Evolutionary conservation across 2,329 filamentous ascomycete species (phyloP), one percentile per base, ranked within the genome.

Genomic region (Nothophaeocryptopus gaeumannii): DNA sequence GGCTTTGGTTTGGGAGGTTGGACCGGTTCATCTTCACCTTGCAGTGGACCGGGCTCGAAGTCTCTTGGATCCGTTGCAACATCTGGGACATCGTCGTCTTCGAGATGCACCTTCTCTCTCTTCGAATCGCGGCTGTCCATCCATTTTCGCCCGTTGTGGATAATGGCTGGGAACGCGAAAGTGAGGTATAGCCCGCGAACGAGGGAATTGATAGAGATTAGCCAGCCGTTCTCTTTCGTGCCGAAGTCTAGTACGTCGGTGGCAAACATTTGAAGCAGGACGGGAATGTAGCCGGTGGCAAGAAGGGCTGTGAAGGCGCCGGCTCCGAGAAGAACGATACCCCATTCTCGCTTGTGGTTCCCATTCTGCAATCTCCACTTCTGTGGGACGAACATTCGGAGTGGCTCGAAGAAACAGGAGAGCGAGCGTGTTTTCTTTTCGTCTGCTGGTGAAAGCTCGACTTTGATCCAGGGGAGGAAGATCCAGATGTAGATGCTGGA

Each of bases 281-380:
- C 73, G 0, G 82, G 80, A 0, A 84, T 83, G 48, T 86, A 88
- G 1, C 82, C 83, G 0, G 85, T 87, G 0, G 85, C 84, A 1
- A 87, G 73, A 62, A 88, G 83, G 0, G 81, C 84, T 0, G 85
- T 67, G 51, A 86, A 88, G 2, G 86, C 82, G 1, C 85, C 85
- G 0, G 74, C 68, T 14, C 82, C 84, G 2, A 88, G 75, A 1
- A 86, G 78, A 2, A 85, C 67, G 0, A 85, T 75, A 1, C 85
- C 84, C 16, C 81, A 81, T 54, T 86, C 81, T 13, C 69, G 80
- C 41, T 68, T 71, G 5, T 77, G 59, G 1, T 68, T 70, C 1
- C 84, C 84, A 42, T 76, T 73, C 0, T 61, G 58, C 0, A 81
- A 67, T 0, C 76, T 68, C 59, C 83, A 75, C 40, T 71, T 76